Evolutionary conservation across 2,329 filamentous ascomycete genomes (phyloP).

Genomic region (Cercospora sp.): DNA sequence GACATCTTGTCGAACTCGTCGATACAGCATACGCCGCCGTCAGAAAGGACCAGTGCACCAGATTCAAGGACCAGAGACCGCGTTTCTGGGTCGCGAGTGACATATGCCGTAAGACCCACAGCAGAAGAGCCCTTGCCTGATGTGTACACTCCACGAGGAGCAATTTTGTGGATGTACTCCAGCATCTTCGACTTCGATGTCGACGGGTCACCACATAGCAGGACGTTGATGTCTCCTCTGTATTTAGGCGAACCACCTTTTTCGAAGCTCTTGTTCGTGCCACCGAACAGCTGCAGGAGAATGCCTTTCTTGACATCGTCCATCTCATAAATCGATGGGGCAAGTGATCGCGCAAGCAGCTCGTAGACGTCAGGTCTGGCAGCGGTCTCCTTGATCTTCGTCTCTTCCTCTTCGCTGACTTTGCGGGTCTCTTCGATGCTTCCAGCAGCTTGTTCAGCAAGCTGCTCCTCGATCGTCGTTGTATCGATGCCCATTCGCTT

Average conservation of each 20-base stretch:
- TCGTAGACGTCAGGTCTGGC: constrained; percentile 87
- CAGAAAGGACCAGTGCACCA: constrained; percentile 70
- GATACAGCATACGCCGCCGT: constrained; percentile 75
- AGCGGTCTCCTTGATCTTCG: constrained; percentile 79
- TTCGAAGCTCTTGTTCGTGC: constrained; percentile 96
- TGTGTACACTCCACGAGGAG: constrained; percentile 79
- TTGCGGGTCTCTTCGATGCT: constrained; percentile 80
- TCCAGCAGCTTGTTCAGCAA: constrained; percentile 69
- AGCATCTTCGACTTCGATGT: constrained; percentile 95
- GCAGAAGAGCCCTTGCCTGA: constrained; percentile 75
- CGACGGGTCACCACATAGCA: constrained; percentile 95
- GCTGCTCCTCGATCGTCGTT: constrained; percentile 81
- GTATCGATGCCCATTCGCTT: constrained; percentile 88
- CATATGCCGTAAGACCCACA: constrained; percentile 74
- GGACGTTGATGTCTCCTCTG: constrained; percentile 93
- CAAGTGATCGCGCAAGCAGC: constrained; percentile 82
- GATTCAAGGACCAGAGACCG: constrained; percentile 73
- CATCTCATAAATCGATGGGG: constrained; percentile 95
- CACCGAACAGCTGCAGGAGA: constrained; percentile 90
- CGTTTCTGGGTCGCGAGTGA: constrained; percentile 72
- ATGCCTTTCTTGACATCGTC: constrained; percentile 99
- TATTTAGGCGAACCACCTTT: constrained; percentile 96
- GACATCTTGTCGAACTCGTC: constrained; percentile 82
- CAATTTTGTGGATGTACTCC: constrained; percentile 95
- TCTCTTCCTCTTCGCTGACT: constrained; percentile 81